phyloP scores from a whole-genome alignment of 83 land plant species.

The Isoetes engelmannii region DNA sequence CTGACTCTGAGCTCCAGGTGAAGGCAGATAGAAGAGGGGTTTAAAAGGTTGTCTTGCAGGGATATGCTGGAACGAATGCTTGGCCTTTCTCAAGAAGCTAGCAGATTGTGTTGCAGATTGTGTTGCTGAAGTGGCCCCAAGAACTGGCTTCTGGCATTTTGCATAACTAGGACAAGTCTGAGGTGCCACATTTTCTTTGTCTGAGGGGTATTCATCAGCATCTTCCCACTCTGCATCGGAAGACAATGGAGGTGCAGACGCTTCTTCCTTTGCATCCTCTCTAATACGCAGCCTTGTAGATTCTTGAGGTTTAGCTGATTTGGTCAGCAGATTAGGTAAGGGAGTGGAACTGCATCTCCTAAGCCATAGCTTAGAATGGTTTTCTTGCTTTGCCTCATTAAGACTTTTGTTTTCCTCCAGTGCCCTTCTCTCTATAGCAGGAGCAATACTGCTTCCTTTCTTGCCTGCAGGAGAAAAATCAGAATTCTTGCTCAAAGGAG shows the following conservation, averaged over 20 bases:
- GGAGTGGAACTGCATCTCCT: slow-evolving; percentile 34
- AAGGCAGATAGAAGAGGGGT: background rate
- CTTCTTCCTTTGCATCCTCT: slow-evolving; percentile 5
- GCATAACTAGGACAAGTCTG: background rate
- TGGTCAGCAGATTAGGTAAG: slow-evolving; percentile 17
- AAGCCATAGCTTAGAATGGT: slow-evolving; percentile 24
- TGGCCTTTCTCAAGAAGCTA: slow-evolving; percentile 10
- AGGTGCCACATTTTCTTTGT: slow-evolving; percentile 33
- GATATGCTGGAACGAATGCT: slow-evolving; percentile 12
- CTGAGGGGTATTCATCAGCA: slow-evolving; percentile 29
- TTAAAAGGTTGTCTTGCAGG: slow-evolving; percentile 19
- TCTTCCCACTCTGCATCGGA: slow-evolving; percentile 5
- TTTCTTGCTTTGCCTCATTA: background rate
- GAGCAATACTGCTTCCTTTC: background rate
- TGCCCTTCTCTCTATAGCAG: slow-evolving; percentile 10
- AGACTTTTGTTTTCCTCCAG: slow-evolving; percentile 1
- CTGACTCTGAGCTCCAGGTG: slow-evolving; percentile 8
- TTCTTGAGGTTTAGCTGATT: background rate
- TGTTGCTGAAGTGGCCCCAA: too few relatives aligned
- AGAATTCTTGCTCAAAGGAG: background rate
- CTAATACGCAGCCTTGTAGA: background rate
- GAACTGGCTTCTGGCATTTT: too few relatives aligned
- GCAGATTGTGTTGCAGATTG: slow-evolving; percentile 7
- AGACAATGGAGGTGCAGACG: background rate
- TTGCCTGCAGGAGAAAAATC: background rate